Evolutionary conservation across 1,284 basidiomycete species (phyloP).

Genomic region (Cryptococcus maquisensis): DNA sequence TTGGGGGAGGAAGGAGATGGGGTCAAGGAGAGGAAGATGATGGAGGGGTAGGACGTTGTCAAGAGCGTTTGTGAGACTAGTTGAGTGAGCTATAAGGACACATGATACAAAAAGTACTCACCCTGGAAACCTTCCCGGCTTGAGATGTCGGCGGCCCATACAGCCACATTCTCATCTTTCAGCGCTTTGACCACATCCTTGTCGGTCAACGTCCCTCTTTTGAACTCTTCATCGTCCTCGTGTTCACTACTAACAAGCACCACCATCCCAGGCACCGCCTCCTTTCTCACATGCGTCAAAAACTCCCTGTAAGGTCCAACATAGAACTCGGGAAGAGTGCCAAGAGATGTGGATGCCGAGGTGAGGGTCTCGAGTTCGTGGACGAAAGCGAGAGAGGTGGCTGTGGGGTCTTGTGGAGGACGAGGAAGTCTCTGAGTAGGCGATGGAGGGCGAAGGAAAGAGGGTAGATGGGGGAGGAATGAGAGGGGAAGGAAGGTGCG

Average conservation of each 20-base stretch:
- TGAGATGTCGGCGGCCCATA: slow-evolving; percentile 81
- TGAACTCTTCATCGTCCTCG: slow-evolving; percentile 81
- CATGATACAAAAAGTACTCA: slow-evolving; percentile 43
- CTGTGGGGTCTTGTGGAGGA: slow-evolving; percentile 30
- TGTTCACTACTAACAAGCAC: slow-evolving; percentile 87
- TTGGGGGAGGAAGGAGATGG: slow-evolving; percentile 51
- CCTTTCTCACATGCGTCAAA: slow-evolving; percentile 63
- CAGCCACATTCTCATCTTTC: slow-evolving; percentile 64
- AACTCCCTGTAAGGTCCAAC: slow-evolving; percentile 78
- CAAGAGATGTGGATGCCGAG: slow-evolving; percentile 21
- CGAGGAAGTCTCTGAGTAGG: slow-evolving; percentile 7
- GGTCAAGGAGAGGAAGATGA: slow-evolving; percentile 76
- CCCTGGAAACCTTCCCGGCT: slow-evolving; percentile 79
- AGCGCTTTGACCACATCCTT: slow-evolving; percentile 62
- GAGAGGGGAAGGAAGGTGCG: slow-evolving; percentile 45
- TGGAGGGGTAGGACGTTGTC: slow-evolving; percentile 84
- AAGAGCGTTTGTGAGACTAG: slow-evolving; percentile 77
- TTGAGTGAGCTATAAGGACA: background rate
- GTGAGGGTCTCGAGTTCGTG: slow-evolving; percentile 40
- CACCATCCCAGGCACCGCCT: slow-evolving; percentile 71
- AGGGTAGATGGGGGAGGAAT: slow-evolving; percentile 40
- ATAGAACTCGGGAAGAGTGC: slow-evolving; percentile 68
- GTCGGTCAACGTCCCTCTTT: slow-evolving; percentile 76
- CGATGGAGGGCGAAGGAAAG: slow-evolving; percentile 41
- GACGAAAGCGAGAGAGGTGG: slow-evolving; percentile 33